phyloP scores from a whole-genome alignment of 2,329 filamentous ascomycete species.

The Cladorrhinum sp. region DNA sequence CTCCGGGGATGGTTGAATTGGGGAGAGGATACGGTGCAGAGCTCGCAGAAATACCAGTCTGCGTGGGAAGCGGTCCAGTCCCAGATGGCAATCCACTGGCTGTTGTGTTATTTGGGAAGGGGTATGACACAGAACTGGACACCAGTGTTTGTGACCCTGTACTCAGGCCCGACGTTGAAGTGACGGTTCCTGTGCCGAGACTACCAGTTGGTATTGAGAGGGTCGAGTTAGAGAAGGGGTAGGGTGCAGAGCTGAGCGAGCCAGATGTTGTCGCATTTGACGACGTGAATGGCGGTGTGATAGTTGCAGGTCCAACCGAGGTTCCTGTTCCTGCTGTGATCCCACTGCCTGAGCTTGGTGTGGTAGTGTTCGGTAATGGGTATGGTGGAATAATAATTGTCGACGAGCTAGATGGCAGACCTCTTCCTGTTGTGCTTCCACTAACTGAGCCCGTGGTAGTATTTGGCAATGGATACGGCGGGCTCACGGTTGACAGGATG shows the following conservation, averaged over 20 bases:
- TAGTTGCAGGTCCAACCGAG: not conserved
- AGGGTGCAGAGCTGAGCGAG: conserved; percentile 2
- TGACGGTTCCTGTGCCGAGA: conserved; percentile 4
- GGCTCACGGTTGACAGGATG: not conserved
- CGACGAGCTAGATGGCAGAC: not conserved
- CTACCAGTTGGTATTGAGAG: conserved; percentile 8
- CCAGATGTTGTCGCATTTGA: conserved; percentile 9
- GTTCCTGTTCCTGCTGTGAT: not conserved
- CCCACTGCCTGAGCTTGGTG: conserved; percentile 1
- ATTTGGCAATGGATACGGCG: not conserved
- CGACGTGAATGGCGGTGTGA: conserved; percentile 8
- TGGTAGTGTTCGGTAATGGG: conserved; percentile 10
- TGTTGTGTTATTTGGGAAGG: not conserved
- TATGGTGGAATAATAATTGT: conserved; percentile 8
- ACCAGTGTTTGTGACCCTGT: conserved; percentile 4
- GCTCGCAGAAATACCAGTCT: not conserved
- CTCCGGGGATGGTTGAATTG: conserved; percentile 11
- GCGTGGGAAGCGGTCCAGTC: not conserved
- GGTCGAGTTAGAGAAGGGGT: conserved; percentile 14
- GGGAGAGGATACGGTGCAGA: conserved; percentile 22
- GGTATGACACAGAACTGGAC: conserved; percentile 7
- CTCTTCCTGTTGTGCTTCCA: not conserved
- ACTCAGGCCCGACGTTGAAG: not conserved
- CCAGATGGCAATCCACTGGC: not conserved
- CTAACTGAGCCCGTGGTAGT: not conserved